Percentiles rank a stretch among this genome's conserved stretches.
Evolutionary conservation across 177 flowering plant genomes (phyloP).

Genomic region (Tripterygium wilfordii): DNA sequence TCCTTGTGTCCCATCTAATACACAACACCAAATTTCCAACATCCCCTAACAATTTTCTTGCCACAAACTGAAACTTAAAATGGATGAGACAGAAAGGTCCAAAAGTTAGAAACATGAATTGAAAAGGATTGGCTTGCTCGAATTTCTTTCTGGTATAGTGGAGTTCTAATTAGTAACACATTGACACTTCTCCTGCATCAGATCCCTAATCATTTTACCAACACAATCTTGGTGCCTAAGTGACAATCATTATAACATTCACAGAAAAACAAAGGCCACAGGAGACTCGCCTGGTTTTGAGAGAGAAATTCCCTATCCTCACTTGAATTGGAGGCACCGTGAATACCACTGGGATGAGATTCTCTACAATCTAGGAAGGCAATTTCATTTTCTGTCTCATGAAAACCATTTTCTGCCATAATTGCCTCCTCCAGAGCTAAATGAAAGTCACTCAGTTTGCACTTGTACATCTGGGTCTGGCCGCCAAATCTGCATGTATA

Average conservation of each 20-base stretch:
- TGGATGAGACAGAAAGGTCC: too few species aligned
- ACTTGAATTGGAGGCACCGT: conserved; percentile 24
- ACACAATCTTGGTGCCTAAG: too few species aligned
- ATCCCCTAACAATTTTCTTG: too few species aligned
- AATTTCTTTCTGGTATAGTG: too few species aligned
- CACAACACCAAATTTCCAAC: too few species aligned
- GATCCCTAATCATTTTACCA: too few species aligned
- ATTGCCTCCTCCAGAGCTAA: conserved; percentile 29
- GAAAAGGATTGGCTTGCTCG: too few species aligned
- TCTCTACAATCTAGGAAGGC: conserved; percentile 17
- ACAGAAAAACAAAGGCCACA: neutral
- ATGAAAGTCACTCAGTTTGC: conserved; percentile 24
- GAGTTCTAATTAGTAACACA: too few species aligned
- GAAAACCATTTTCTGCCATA: conserved; percentile 44
- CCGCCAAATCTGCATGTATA: conserved; percentile 44
- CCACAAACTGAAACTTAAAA: too few species aligned
- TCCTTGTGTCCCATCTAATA: too few species aligned
- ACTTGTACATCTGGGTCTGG: conserved; percentile 42
- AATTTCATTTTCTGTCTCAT: conserved; percentile 24
- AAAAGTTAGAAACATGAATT: too few species aligned
- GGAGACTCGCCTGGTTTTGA: conserved; percentile 25
- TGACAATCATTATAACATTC: neutral
- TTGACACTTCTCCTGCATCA: too few species aligned
- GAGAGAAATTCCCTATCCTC: conserved; percentile 22
- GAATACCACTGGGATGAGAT: conserved; percentile 14